These are phyloP conservation scores for Ogataea angusta DNA, from an alignment of 805 yeast species.

Conservation along the genomic window DNA sequence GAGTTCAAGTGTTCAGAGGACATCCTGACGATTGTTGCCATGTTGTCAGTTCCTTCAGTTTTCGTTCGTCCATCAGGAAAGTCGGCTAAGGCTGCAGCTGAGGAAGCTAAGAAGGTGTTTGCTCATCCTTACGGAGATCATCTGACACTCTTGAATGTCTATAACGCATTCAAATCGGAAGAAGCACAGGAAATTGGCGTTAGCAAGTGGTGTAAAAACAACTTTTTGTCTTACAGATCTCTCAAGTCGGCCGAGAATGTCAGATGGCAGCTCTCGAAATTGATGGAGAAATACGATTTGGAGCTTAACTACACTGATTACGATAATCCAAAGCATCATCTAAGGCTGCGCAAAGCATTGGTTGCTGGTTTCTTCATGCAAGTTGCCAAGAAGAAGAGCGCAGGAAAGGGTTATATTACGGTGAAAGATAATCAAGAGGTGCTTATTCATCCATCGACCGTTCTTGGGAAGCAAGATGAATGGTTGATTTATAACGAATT, in stretches of 20 bases:
- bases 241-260: conserved; percentile 84
- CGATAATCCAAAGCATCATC: conserved; percentile 63
- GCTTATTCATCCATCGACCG: conserved; percentile 89
- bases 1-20: conserved; percentile 86
- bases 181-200: conserved; percentile 66
- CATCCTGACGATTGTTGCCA: conserved; percentile 80
- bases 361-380: conserved; percentile 98
- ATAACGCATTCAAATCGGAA: conserved; percentile 73
- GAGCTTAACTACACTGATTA: conserved; percentile 67
- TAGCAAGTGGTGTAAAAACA: conserved; percentile 87
- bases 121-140: conserved; percentile 97
- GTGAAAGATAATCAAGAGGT: conserved; percentile 97
- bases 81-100: conserved; percentile 82
- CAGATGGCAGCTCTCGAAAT: conserved; percentile 72
- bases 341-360: conserved; percentile 79
- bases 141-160: conserved; percentile 83
- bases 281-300: conserved; percentile 79
- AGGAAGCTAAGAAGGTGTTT: conserved; percentile 81
- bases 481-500: conserved; percentile 96
- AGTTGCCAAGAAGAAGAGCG: conserved; percentile 88
- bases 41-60: conserved; percentile 90
- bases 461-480: conserved; percentile 81
- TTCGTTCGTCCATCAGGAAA: conserved; percentile 89
- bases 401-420: conserved; percentile 80
- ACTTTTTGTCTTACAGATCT: conserved; percentile 80